These are phyloP conservation scores for Quercus lobata DNA, from an alignment of 331 rosid species.

Conservation along the genomic window DNA sequence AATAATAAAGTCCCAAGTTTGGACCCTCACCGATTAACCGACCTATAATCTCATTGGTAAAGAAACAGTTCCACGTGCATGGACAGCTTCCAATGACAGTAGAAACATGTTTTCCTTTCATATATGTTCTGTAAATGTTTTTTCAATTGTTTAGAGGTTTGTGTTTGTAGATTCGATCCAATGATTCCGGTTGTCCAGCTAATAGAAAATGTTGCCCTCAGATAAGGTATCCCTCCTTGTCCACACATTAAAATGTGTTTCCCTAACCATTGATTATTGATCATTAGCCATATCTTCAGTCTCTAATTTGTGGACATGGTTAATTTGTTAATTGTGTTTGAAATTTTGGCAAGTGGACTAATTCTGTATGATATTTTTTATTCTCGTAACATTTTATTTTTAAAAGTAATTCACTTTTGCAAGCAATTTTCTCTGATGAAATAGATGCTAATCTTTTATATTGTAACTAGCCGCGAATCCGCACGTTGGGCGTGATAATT, in stretches of 20 bases:
- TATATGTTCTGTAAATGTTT: not conserved
- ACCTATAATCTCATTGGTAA: not conserved
- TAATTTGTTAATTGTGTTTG: too few species aligned
- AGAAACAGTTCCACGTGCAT: constrained; percentile 33
- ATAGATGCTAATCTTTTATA: too few species aligned
- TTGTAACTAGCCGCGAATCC: too few species aligned
- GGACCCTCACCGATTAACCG: not conserved
- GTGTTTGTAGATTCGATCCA: not conserved
- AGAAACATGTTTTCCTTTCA: constrained; percentile 16
- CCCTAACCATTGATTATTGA: too few species aligned
- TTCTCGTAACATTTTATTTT: too few species aligned
- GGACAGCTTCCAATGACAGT: constrained; percentile 18
- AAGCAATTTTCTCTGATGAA: too few species aligned
- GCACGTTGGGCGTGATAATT: fast-evolving
- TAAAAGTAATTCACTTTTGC: too few species aligned
- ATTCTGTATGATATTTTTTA: too few species aligned
- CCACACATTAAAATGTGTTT: not conserved
- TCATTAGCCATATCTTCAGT: too few species aligned
- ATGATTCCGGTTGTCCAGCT: constrained; percentile 15
- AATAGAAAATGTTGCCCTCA: not conserved
- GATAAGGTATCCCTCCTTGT: not conserved
- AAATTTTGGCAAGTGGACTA: too few species aligned
- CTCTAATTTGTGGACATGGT: not conserved
- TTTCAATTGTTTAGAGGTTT: not conserved
- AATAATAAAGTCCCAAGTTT: not conserved